Conservation (phyloP, 2,329 filamentous ascomycete genomes). For the Exophiala bonariae region DNA sequence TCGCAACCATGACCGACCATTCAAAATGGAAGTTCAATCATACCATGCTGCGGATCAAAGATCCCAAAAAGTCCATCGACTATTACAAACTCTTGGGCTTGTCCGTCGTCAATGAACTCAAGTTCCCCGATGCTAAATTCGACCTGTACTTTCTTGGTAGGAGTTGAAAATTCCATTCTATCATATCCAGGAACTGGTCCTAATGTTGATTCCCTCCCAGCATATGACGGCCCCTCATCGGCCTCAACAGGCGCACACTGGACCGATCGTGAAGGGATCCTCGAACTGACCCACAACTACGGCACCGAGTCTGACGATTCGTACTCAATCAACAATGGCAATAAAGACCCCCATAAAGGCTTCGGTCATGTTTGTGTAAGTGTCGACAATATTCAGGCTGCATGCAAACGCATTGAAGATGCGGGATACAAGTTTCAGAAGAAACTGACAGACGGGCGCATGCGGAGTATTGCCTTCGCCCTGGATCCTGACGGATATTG, state of each 20-base stretch:
- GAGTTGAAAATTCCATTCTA: not conserved
- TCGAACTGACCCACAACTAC: slow-evolving; percentile 83
- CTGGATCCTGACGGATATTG: slow-evolving; percentile 87
- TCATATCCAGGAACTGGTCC: too few relatives aligned
- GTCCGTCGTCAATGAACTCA: slow-evolving; percentile 75
- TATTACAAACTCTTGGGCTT: slow-evolving; percentile 95
- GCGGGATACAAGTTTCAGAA: slow-evolving; percentile 95
- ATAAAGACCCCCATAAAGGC: slow-evolving; percentile 79
- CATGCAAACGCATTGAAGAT: slow-evolving; percentile 85
- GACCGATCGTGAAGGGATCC: slow-evolving; percentile 80
- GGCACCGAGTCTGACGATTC: slow-evolving; percentile 82
- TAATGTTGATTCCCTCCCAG: slow-evolving; percentile 33
- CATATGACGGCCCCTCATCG: slow-evolving; percentile 76
- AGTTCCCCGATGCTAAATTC: slow-evolving; percentile 86
- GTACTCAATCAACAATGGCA: slow-evolving; percentile 84
- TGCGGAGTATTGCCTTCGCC: slow-evolving; percentile 85
- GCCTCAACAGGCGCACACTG: slow-evolving; percentile 73
- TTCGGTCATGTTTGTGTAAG: slow-evolving; percentile 86
- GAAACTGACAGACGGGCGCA: slow-evolving; percentile 83
- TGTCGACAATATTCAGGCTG: slow-evolving; percentile 82
- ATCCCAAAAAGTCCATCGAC: slow-evolving; percentile 63
- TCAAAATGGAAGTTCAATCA: slow-evolving; percentile 66
- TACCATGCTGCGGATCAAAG: slow-evolving; percentile 85
- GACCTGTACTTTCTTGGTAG: slow-evolving; percentile 81
- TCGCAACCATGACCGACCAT: slow-evolving; percentile 27